These are phyloP conservation scores for Suhomyces pyralidae DNA, from an alignment of 805 yeast genomes.

Conservation along the genomic window DNA sequence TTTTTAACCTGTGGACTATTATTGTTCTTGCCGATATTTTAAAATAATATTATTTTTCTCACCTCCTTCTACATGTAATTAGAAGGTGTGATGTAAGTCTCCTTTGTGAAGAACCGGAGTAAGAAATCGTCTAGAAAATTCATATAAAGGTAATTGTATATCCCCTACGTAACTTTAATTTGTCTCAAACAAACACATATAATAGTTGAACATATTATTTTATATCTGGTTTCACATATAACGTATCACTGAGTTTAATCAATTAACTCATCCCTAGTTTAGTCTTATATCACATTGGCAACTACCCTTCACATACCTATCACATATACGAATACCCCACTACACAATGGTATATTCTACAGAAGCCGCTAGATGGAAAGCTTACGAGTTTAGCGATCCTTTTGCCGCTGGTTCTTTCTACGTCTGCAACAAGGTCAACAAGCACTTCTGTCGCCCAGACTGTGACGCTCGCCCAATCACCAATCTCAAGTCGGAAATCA, in stretches of 20 bases:
- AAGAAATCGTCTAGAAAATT: not conserved
- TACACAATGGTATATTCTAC: constrained; percentile 38
- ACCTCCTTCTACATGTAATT: not conserved
- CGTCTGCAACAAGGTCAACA: constrained; percentile 45
- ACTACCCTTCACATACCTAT: not conserved
- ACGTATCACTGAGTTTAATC: not conserved
- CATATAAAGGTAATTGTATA: not conserved
- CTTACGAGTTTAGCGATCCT: constrained; percentile 65
- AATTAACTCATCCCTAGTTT: not conserved
- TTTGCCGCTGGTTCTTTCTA: constrained; percentile 58
- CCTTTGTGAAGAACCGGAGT: not conserved
- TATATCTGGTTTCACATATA: not conserved
- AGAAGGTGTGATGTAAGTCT: not conserved
- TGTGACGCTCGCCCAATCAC: constrained; percentile 52
- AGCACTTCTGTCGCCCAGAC: constrained; percentile 62
- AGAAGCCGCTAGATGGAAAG: constrained; percentile 54
- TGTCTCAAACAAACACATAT: not conserved
- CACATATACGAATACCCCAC: not conserved
- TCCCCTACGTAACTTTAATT: not conserved
- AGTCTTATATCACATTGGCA: not conserved
- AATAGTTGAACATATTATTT: not conserved
- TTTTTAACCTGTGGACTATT: not conserved
- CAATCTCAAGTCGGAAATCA: constrained; percentile 43
- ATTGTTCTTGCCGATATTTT: not conserved
- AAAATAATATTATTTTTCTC: not conserved